A percentile compares a stretch with the other conserved stretches of the same genome.
These are phyloP conservation scores for Anisodus tanguticus DNA, from an alignment of 257 asterid genomes.

Conservation along the genomic window DNA sequence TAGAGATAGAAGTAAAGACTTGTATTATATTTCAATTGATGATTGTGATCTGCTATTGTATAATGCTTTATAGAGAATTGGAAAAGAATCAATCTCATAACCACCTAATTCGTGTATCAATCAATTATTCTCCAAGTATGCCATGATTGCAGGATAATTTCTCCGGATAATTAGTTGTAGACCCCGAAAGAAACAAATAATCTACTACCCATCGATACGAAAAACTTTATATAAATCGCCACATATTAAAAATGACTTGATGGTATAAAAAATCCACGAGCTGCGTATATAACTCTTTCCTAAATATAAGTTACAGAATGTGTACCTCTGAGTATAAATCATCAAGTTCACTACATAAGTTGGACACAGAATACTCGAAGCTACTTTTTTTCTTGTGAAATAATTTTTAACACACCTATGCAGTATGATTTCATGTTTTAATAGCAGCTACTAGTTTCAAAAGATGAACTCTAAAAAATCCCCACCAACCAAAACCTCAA, in stretches of 20 bases:
- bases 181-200: neutral
- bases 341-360: neutral
- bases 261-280: too few species aligned
- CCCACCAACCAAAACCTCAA: slow-evolving; percentile 36
- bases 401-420: slow-evolving; percentile 42
- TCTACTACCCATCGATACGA: neutral
- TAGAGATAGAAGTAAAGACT: too few species aligned
- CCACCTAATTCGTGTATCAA: too few species aligned
- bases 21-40: too few species aligned
- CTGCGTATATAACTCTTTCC: too few species aligned
- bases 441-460: slow-evolving; percentile 28
- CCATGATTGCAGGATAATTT: neutral
- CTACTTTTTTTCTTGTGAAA: neutral
- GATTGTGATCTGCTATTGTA: too few species aligned
- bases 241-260: too few species aligned
- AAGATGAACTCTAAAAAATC: slow-evolving; percentile 43
- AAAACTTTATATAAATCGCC: neutral
- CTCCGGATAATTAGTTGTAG: neutral
- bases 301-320: neutral
- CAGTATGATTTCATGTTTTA: slow-evolving; percentile 41
- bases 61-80: too few species aligned
- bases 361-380: neutral
- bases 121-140: neutral
- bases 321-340: neutral
- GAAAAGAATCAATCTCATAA: too few species aligned